These are phyloP conservation scores for Salix viminalis DNA, from an alignment of 345 rosid species.

Conservation along the genomic window DNA sequence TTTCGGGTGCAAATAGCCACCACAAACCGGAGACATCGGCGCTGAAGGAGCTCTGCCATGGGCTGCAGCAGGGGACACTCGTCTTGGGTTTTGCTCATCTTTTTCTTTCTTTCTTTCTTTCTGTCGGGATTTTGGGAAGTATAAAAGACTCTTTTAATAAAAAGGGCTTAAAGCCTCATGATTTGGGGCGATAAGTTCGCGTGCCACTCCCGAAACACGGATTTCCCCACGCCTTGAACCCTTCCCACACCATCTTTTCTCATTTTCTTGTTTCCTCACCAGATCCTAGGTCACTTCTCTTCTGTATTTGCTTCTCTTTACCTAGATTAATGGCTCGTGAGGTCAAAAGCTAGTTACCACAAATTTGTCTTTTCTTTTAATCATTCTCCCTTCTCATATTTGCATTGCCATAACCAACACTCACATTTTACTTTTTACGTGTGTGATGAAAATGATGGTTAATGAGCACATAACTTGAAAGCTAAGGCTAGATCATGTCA, in stretches of 20 bases:
- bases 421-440: background rate
- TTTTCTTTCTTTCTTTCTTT: background rate
- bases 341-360: constrained; percentile 30
- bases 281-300: constrained; percentile 33
- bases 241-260: constrained; percentile 7
- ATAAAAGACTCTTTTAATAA: constrained; percentile 34
- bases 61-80: constrained; percentile 47
- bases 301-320: background rate
- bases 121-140: constrained; percentile 37
- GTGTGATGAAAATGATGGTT: constrained; percentile 5
- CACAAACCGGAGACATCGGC: constrained; percentile 66
- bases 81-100: constrained; percentile 42
- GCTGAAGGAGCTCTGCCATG: constrained; percentile 54
- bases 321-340: background rate
- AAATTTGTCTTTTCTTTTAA: constrained; percentile 6
- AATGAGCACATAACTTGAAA: background rate
- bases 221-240: constrained; percentile 51
- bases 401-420: background rate
- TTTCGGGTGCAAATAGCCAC: constrained; percentile 2
- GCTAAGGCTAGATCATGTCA: background rate
- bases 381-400: background rate
- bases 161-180: constrained; percentile 20
- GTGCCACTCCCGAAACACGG: constrained; percentile 46
- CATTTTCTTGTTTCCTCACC: constrained; percentile 26
- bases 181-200: constrained; percentile 56